phyloP scores from a whole-genome alignment of 768 basidiomycete species.

The Porpolomopsis calyptriformis region DNA sequence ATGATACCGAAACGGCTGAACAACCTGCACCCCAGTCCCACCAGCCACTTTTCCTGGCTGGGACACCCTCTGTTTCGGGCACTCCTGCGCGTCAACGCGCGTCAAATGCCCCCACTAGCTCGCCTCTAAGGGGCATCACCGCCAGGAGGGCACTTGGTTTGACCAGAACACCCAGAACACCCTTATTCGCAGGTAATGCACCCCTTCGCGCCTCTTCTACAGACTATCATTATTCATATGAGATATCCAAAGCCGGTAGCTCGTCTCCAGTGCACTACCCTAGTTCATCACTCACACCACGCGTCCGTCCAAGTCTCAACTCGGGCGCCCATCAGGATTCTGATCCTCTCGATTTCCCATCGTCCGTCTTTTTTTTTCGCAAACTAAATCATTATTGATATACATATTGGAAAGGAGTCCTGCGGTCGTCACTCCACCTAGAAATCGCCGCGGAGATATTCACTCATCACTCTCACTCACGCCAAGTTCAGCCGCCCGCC shows the following conservation, averaged over 20 bases:
- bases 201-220: slow-evolving; percentile 18
- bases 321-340: slow-evolving; percentile 40
- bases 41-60: slow-evolving; percentile 43
- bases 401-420: slow-evolving; percentile 35
- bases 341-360: slow-evolving; percentile 62
- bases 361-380: slow-evolving; percentile 30
- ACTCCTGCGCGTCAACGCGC: slow-evolving; percentile 35
- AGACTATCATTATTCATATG: slow-evolving; percentile 5
- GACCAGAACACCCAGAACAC: slow-evolving; percentile 46
- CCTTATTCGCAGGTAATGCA: slow-evolving; percentile 43
- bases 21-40: slow-evolving; percentile 32
- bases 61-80: slow-evolving; percentile 41
- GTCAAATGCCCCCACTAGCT: slow-evolving; percentile 31
- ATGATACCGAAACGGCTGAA: slow-evolving; percentile 18
- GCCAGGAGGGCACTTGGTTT: slow-evolving; percentile 46
- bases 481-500: slow-evolving; percentile 33
- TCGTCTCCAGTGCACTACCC: slow-evolving; percentile 59
- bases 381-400: background rate
- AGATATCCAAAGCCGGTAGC: slow-evolving; percentile 32
- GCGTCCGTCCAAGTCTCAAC: slow-evolving; percentile 23
- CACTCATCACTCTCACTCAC: slow-evolving; percentile 68
- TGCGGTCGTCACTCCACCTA: slow-evolving; percentile 43
- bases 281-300: slow-evolving; percentile 47
- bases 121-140: slow-evolving; percentile 35
- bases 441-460: slow-evolving; percentile 79